Conservation (phyloP, 345 rosid species). For the Eucalyptus marginata region DNA sequence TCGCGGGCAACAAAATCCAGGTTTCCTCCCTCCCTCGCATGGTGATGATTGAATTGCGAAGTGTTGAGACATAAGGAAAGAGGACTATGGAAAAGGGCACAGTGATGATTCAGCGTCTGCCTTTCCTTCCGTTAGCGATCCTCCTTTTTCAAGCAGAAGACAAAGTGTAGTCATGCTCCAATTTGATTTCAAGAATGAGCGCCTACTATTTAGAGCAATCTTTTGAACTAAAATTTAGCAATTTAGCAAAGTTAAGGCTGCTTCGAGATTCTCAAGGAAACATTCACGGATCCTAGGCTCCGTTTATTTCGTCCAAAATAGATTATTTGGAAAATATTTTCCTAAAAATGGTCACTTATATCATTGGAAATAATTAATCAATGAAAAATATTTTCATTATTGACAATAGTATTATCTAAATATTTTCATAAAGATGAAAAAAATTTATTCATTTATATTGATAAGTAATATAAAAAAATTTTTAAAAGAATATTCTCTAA, state of each 20-base stretch:
- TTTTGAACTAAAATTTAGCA: neutral
- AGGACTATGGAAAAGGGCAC: neutral
- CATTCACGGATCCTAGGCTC: neutral
- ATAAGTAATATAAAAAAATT: no score
- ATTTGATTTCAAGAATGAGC: neutral
- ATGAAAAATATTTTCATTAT: no score
- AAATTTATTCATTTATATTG: accelerated
- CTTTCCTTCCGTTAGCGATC: neutral
- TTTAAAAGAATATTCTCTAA: no score
- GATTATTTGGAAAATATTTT: neutral
- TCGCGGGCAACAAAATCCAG: no score
- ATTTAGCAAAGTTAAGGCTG: neutral
- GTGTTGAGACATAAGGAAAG: no score
- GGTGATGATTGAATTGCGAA: no score
- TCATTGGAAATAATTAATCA: accelerated
- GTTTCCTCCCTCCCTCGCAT: no score
- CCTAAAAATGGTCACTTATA: neutral
- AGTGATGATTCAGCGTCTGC: neutral
- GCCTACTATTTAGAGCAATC: neutral
- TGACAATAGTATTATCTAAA: accelerated
- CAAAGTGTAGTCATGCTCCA: accelerated
- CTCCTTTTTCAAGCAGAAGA: neutral
- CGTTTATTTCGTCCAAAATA: accelerated
- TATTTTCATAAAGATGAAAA: no score
- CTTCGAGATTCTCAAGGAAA: neutral